Base-by-base conservation (phyloP, 768 basidiomycete species). In the Crassisporium funariophilum region DNA sequence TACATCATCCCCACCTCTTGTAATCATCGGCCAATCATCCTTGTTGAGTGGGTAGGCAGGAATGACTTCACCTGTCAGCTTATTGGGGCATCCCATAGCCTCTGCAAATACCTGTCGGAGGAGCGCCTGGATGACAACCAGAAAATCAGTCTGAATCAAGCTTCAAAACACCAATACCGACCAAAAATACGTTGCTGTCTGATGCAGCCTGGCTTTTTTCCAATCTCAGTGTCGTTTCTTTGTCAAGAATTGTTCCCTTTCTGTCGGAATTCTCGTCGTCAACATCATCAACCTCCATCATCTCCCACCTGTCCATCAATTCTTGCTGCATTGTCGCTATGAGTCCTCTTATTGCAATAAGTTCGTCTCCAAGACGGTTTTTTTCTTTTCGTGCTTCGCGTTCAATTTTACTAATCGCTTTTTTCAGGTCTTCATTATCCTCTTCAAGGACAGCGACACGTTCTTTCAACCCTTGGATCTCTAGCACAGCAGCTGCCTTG, bases 21-120 rank as follows among this genome's bases (percentile, higher is more conserved):
- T 29, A 13, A 29, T 29, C 27, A 29, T 13, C 27, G 27, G 27
- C 27, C 27, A 29, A 7, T 7, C 13, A 13, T 29, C 27, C 27
- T 29, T 15, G 11, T 29, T n/a, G n/a, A 27, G 15, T 24, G 41
- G 8, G 16, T 24, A 42, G 11, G 20, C 41, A 12, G 41, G 41
- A 15, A 42, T 23, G 21, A 29, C 24, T 5, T 29, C 25, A 9
- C 41, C 41, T 24, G 41, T 23, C 21, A 42, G 24, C 22, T 7
- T 42, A 2, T 16, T 24, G 21, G 41, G 41, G 25, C 21, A 24
- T 19, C 23, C 41, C 41, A 42, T 13, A 24, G 25, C 41, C 11
- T 29, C 41, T 9, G 41, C 7, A 17, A 42, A 42, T n/a, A 42
- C 41, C 16, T 42, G 21, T 7, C 41, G 24, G n/a, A 42, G 16